Percentiles rank a stretch among this genome's conserved stretches.
Evolutionary conservation across 176 grass and related monocot species (phyloP).

Genomic region (Chloris gayana): DNA sequence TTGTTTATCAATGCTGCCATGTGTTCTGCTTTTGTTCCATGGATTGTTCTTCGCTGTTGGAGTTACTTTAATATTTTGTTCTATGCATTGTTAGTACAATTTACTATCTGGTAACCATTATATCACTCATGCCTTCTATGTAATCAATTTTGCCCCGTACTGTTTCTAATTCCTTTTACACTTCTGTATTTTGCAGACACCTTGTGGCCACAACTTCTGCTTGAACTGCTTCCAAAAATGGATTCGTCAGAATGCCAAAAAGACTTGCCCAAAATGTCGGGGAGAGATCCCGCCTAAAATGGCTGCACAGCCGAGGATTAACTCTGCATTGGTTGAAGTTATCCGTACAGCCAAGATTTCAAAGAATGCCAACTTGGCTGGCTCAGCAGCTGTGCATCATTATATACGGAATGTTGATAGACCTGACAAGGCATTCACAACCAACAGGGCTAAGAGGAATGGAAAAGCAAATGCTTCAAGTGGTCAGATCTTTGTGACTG

Average conservation of each 20-base stretch:
- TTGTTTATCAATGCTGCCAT: too few relatives aligned
- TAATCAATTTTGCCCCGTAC: neutral
- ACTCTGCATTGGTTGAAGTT: slow-evolving; percentile 62
- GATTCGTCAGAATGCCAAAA: slow-evolving; percentile 54
- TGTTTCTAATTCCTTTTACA: neutral
- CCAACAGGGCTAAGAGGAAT: slow-evolving; percentile 73
- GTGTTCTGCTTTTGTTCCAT: too few relatives aligned
- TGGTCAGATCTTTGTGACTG: slow-evolving; percentile 96
- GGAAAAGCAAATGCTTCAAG: slow-evolving; percentile 93
- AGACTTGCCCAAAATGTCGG: slow-evolving; percentile 63
- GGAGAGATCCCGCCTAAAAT: slow-evolving; percentile 66
- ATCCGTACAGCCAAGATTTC: slow-evolving; percentile 72
- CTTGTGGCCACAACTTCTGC: slow-evolving; percentile 93
- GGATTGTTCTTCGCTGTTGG: too few relatives aligned
- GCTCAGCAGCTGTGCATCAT: slow-evolving; percentile 40
- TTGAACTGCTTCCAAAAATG: slow-evolving; percentile 93
- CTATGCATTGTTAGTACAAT: too few relatives aligned
- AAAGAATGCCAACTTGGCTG: slow-evolving; percentile 51
- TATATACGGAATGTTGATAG: slow-evolving; percentile 81
- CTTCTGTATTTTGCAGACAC: slow-evolving; percentile 52
- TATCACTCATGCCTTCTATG: too few relatives aligned
- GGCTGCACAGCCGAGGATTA: slow-evolving; percentile 77
- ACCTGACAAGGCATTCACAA: slow-evolving; percentile 87
- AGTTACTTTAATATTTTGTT: too few relatives aligned
- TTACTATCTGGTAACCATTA: too few relatives aligned